phyloP scores from a whole-genome alignment of 768 basidiomycete genomes.

The Pholiota microspora region DNA sequence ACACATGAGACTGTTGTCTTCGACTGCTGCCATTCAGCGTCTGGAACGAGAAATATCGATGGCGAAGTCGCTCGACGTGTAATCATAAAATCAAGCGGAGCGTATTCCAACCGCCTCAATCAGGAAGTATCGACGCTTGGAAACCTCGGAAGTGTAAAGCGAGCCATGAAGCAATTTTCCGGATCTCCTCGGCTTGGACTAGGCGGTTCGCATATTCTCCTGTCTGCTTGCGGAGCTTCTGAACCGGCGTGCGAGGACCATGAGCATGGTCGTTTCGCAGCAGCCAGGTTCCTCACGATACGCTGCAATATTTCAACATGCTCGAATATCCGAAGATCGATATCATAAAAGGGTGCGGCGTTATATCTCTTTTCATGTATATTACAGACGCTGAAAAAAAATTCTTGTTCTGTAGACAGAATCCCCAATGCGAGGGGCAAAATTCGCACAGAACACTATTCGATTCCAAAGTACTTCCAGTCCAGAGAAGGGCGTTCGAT shows the following conservation, averaged over 20 bases:
- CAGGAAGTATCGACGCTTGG: slow-evolving; percentile 6
- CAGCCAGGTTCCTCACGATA: not conserved
- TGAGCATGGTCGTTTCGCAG: not conserved
- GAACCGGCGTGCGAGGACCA: not conserved
- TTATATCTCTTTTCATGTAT: not conserved
- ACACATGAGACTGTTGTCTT: slow-evolving; percentile 8
- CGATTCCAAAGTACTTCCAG: not conserved
- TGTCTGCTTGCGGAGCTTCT: not conserved
- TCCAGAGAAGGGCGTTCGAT: not conserved
- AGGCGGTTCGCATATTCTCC: slow-evolving; percentile 14
- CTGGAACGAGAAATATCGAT: slow-evolving; percentile 5
- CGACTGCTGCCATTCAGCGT: slow-evolving; percentile 14
- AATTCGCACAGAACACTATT: slow-evolving; percentile 6
- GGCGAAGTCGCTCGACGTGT: not conserved
- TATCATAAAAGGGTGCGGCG: slow-evolving; percentile 4
- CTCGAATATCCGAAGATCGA: slow-evolving; percentile 4
- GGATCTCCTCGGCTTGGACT: not conserved
- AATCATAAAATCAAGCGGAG: not conserved
- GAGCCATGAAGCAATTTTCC: not conserved
- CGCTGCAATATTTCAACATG: slow-evolving; percentile 7
- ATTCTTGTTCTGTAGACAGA: slow-evolving; percentile 4
- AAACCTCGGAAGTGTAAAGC: no score
- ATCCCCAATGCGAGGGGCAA: slow-evolving; percentile 13
- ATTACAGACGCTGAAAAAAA: not conserved
- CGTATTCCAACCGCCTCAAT: slow-evolving; percentile 2